Percentiles rank a stretch among this genome's conserved stretches.
Conservation (phyloP, 768 basidiomycete genomes). For the Chalciporus pseudorubinellus region DNA sequence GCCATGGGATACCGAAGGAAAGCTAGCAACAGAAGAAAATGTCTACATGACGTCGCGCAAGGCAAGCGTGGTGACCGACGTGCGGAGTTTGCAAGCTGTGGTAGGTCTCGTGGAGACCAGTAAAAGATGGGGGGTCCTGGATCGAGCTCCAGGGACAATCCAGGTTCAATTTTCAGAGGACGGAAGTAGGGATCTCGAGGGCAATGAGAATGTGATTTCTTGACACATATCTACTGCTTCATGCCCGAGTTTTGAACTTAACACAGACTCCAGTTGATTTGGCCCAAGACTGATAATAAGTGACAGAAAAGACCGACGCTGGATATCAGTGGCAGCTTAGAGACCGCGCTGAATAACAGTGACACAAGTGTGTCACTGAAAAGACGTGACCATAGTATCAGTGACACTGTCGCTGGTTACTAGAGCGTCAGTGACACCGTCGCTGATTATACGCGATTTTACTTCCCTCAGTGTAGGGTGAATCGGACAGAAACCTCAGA, state of each 20-base stretch:
- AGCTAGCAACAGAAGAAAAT: neutral
- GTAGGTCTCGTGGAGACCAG: slow-evolving; percentile 15
- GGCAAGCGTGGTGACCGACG: slow-evolving; percentile 11
- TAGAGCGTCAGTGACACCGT: neutral
- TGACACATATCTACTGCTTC: neutral
- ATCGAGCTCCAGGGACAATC: slow-evolving; percentile 8
- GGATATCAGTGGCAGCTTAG: too few species aligned
- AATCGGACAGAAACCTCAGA: too few species aligned
- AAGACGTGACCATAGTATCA: neutral
- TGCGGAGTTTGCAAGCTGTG: slow-evolving; percentile 9
- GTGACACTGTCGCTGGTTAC: neutral
- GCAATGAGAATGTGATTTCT: neutral
- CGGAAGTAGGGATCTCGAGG: neutral
- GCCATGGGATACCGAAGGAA: slow-evolving; percentile 11
- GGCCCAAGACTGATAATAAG: too few species aligned
- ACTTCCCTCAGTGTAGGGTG: too few species aligned
- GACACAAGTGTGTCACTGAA: neutral
- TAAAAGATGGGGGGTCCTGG: slow-evolving; percentile 18
- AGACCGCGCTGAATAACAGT: neutral
- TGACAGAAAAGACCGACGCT: too few species aligned
- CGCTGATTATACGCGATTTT: neutral
- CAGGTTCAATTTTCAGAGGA: slow-evolving; percentile 13
- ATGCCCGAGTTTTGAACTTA: too few species aligned
- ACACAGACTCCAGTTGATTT: too few species aligned
- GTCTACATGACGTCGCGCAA: neutral